These are phyloP conservation scores for Skeletonema menzelii DNA, from an alignment of 108 stramenopile genomes.

Conservation along the genomic window DNA sequence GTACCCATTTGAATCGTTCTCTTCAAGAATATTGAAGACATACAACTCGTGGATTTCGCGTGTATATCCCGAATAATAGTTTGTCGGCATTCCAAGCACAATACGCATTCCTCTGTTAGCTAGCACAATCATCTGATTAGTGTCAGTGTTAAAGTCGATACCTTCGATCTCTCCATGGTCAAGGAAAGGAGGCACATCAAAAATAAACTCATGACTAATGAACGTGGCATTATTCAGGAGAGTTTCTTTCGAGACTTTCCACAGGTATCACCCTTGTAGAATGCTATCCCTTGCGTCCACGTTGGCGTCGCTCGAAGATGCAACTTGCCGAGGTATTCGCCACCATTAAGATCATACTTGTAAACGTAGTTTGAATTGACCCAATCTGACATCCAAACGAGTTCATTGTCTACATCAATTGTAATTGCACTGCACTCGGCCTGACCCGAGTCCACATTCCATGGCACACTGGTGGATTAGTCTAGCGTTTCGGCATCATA, in stretches of 20 bases:
- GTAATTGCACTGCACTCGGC: not conserved
- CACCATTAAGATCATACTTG: not conserved
- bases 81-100: not conserved
- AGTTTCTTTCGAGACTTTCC: not conserved
- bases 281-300: too few species aligned
- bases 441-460: not conserved
- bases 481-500: not conserved
- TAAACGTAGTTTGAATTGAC: not conserved
- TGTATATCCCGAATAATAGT: too few species aligned
- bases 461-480: not conserved
- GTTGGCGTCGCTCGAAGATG: too few species aligned
- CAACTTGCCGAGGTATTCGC: not conserved
- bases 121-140: not conserved
- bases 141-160: not conserved
- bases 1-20: too few species aligned
- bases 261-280: too few species aligned
- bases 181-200: not conserved
- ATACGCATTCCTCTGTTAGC: not conserved
- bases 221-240: not conserved
- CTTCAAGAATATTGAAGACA: too few species aligned
- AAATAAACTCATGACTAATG: not conserved
- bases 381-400: conserved; percentile 7
- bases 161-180: conserved; percentile 3
- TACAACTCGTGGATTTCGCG: too few species aligned
- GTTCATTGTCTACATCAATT: not conserved